A percentile compares a stretch with the other conserved stretches of the same genome.
These are phyloP conservation scores for Corchorus olitorius DNA, from an alignment of 345 rosid species.

Conservation along the genomic window DNA sequence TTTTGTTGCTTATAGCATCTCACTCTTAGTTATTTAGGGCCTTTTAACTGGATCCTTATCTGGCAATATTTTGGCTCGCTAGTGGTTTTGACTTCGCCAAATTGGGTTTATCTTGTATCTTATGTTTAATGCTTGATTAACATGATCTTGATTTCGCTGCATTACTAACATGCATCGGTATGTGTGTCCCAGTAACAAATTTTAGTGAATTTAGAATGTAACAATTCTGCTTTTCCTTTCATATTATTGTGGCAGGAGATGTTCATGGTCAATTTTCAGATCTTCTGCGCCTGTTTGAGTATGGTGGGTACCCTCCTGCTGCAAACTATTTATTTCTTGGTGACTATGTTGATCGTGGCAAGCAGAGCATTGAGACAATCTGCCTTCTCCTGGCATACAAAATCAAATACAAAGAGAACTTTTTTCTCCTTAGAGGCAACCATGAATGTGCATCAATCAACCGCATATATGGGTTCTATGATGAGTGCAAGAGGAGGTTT, in stretches of 20 bases:
- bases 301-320: slow-evolving; percentile 53
- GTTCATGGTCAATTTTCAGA: slow-evolving; percentile 54
- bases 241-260: slow-evolving; percentile 37
- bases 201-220: neutral
- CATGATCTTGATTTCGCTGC: neutral
- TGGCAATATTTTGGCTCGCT: neutral
- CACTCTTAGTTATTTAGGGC: no score
- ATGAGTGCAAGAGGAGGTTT: slow-evolving; percentile 58
- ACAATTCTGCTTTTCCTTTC: neutral
- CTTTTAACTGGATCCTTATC: neutral
- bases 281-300: slow-evolving; percentile 47
- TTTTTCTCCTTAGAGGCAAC: slow-evolving; percentile 56
- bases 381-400: slow-evolving; percentile 54
- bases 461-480: slow-evolving; percentile 57
- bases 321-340: slow-evolving; percentile 52
- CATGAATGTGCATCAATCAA: slow-evolving; percentile 59
- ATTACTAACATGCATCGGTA: neutral
- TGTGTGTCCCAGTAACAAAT: neutral
- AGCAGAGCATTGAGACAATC: slow-evolving; percentile 54
- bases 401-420: slow-evolving; percentile 51
- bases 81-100: neutral
- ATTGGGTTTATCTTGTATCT: neutral
- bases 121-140: neutral
- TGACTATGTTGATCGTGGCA: slow-evolving; percentile 60
- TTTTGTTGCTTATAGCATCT: neutral